Evolutionary conservation across 2,329 filamentous ascomycete species (phyloP).

Genomic region (Alternaria sp.): DNA sequence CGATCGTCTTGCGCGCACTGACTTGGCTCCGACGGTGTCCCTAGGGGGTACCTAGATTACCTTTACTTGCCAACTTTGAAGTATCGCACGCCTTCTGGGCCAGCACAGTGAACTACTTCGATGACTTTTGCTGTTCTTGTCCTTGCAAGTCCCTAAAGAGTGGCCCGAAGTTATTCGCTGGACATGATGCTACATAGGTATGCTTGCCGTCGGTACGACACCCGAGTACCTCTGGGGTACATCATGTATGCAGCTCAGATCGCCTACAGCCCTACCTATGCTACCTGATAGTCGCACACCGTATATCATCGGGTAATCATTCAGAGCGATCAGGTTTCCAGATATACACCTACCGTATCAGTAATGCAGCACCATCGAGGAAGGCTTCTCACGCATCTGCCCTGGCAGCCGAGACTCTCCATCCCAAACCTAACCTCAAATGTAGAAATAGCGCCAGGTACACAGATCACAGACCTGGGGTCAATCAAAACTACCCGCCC

Average conservation of each 20-base stretch:
- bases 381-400: neutral
- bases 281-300: neutral
- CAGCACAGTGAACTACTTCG: neutral
- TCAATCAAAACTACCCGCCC: constrained; percentile 3
- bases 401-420: neutral
- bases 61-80: neutral
- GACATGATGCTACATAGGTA: neutral
- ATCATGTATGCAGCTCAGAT: neutral
- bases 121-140: neutral
- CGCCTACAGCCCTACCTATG: neutral
- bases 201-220: neutral
- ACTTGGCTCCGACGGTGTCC: neutral
- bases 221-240: neutral
- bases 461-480: constrained; percentile 3
- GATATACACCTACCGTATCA: neutral
- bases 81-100: neutral
- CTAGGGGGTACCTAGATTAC: neutral
- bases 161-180: neutral
- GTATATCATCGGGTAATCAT: neutral
- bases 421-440: neutral
- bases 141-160: neutral
- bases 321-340: neutral
- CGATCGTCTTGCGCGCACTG: neutral
- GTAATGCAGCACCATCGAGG: neutral
- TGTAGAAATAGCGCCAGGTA: neutral